These are phyloP conservation scores for Leptomonas seymouri DNA, from an alignment of 208 protist genomes.

Conservation along the genomic window DNA sequence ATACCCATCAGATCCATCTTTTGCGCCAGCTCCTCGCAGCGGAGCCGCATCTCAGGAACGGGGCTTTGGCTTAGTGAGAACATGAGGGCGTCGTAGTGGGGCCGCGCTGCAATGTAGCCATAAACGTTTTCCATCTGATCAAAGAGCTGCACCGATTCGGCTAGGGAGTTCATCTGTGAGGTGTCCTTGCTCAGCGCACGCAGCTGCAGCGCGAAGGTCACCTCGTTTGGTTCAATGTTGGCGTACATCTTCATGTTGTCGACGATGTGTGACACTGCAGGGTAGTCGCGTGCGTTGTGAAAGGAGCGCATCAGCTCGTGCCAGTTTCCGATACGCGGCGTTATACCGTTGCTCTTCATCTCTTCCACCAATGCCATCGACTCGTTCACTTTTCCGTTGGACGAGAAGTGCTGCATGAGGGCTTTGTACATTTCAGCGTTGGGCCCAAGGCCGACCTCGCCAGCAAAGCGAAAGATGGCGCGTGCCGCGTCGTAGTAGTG, in stretches of 20 bases:
- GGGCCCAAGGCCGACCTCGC: conserved; percentile 66
- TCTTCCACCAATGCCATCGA: conserved; percentile 86
- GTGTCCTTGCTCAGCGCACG: conserved; percentile 76
- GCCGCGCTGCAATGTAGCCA: conserved; percentile 84
- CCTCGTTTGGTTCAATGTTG: conserved; percentile 92
- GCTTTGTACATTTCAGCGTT: conserved; percentile 85
- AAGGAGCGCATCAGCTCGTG: conserved; percentile 91
- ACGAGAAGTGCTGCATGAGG: conserved; percentile 74
- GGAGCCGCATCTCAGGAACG: conserved; percentile 79
- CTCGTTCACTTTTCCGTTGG: conserved; percentile 64
- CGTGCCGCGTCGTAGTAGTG: conserved; percentile 64
- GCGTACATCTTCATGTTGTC: conserved; percentile 94
- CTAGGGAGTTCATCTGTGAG: conserved; percentile 74
- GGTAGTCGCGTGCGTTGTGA: conserved; percentile 82
- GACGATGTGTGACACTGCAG: conserved; percentile 81
- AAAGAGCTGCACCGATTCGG: conserved; percentile 87
- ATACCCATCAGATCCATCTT: conserved; percentile 94
- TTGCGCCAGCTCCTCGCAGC: conserved; percentile 83
- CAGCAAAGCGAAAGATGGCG: conserved; percentile 78
- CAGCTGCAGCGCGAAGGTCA: conserved; percentile 84
- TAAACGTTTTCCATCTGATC: conserved; percentile 93
- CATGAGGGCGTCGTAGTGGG: conserved; percentile 89
- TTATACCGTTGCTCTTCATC: conserved; percentile 88
- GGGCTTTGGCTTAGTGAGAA: conserved; percentile 77
- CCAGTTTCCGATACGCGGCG: conserved; percentile 91